Conservation (phyloP, 2,329 filamentous ascomycete genomes). For the Penicillium sp. region DNA sequence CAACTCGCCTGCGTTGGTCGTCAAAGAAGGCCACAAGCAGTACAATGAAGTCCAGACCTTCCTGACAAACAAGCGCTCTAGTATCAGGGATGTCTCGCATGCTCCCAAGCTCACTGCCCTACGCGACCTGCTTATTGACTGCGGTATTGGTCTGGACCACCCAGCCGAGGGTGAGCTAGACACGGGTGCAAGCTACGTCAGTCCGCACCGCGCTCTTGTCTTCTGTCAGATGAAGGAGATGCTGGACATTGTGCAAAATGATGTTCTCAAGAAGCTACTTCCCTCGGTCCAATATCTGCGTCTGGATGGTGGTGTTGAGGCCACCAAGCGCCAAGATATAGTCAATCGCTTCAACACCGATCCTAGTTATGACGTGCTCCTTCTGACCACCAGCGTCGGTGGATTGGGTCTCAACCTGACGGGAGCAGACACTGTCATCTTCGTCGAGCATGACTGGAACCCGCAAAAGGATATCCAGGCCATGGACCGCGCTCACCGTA, state of each 20-base stretch:
- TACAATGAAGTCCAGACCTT: slow-evolving; percentile 83
- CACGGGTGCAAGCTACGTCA: slow-evolving; percentile 71
- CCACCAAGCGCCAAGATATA: slow-evolving; percentile 90
- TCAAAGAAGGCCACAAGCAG: slow-evolving; percentile 87
- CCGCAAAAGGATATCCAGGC: slow-evolving; percentile 97
- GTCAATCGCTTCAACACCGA: slow-evolving; percentile 99
- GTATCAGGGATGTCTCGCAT: slow-evolving; percentile 77
- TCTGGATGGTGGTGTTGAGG: slow-evolving; percentile 90
- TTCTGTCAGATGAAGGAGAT: slow-evolving; percentile 99
- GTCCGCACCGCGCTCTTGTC: slow-evolving; percentile 88
- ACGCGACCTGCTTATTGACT: slow-evolving; percentile 92
- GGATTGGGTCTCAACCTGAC: slow-evolving; percentile 92
- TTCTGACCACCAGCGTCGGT: slow-evolving; percentile 92
- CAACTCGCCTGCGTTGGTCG: slow-evolving; percentile 92
- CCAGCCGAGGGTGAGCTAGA: slow-evolving; percentile 51
- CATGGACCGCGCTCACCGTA: slow-evolving; percentile 97
- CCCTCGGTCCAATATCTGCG: slow-evolving; percentile 88
- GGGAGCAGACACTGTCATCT: slow-evolving; percentile 96
- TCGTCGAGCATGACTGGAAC: slow-evolving; percentile 99
- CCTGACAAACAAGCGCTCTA: slow-evolving; percentile 72
- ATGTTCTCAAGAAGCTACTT: slow-evolving; percentile 84
- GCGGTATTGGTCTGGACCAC: slow-evolving; percentile 80
- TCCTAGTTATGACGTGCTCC: slow-evolving; percentile 88
- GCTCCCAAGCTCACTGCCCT: slow-evolving; percentile 90
- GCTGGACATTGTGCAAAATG: slow-evolving; percentile 97